Conservation (phyloP, 169 alveolate genomes). For the Eimeria brunetti region DNA sequence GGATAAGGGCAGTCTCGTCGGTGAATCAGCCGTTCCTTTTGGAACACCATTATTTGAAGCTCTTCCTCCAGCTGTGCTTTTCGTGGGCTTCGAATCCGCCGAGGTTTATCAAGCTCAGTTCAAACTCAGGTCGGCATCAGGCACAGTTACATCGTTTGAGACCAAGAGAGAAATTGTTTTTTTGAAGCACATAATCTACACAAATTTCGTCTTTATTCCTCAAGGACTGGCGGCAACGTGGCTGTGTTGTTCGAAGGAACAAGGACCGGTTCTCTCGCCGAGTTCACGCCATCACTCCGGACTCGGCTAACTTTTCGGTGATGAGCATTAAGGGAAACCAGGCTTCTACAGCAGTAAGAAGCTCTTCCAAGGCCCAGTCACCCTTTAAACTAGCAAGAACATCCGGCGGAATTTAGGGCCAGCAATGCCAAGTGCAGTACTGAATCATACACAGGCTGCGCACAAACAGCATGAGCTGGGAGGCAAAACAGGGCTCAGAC, state of each 20-base stretch:
- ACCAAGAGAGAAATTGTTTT: background rate
- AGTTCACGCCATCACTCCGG: slow-evolving; percentile 54
- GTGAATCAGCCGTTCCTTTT: slow-evolving; percentile 24
- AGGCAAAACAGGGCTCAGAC: background rate
- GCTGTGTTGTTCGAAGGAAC: slow-evolving; percentile 39
- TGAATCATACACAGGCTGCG: background rate
- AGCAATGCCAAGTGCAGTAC: background rate
- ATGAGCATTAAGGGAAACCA: slow-evolving; percentile 15
- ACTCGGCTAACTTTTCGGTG: slow-evolving; percentile 67
- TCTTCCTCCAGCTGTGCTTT: slow-evolving; percentile 60
- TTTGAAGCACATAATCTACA: background rate
- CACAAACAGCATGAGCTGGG: background rate
- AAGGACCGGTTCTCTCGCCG: slow-evolving; percentile 72
- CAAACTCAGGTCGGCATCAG: slow-evolving; percentile 57
- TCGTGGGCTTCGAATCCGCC: slow-evolving; percentile 60
- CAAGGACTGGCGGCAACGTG: background rate
- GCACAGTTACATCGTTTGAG: background rate
- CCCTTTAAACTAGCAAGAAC: background rate
- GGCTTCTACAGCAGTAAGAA: slow-evolving; percentile 72
- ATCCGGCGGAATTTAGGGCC: background rate
- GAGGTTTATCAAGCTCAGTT: slow-evolving; percentile 47
- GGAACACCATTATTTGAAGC: slow-evolving; percentile 67
- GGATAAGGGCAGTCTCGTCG: background rate
- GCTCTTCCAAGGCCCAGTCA: background rate
- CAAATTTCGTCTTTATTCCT: background rate